Evolutionary conservation across 2,329 filamentous ascomycete genomes (phyloP).

Genomic region (Fusarium subtropicale): DNA sequence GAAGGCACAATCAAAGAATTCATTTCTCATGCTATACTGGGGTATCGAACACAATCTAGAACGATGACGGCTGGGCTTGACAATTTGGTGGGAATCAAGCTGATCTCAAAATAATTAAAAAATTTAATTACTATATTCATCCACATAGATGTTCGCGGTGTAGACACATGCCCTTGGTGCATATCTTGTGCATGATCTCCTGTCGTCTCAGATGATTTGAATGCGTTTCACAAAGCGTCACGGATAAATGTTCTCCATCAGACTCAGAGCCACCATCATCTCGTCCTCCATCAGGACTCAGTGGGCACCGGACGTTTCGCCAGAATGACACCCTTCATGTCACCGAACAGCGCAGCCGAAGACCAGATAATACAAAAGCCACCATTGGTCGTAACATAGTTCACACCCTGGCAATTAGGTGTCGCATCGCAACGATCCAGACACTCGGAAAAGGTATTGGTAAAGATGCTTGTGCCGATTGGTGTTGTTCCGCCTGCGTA

Average conservation of each 20-base stretch:
- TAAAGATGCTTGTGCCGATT: background rate
- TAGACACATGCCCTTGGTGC: too few relatives aligned
- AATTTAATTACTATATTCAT: too few relatives aligned
- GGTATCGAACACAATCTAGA: fast-evolving
- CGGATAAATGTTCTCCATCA: too few relatives aligned
- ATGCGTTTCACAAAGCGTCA: background rate
- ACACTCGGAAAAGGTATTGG: background rate
- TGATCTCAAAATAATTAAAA: fast-evolving
- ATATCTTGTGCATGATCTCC: background rate
- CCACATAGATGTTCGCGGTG: too few relatives aligned
- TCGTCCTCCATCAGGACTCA: background rate
- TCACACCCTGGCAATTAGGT: background rate
- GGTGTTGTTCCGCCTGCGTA: background rate
- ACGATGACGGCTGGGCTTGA: too few relatives aligned
- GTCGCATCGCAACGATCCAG: background rate
- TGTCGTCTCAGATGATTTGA: fast-evolving
- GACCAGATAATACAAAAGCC: background rate
- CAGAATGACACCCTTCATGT: fast-evolving
- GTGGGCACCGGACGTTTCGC: background rate
- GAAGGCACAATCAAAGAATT: fast-evolving
- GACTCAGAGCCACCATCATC: too few relatives aligned
- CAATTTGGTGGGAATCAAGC: too few relatives aligned
- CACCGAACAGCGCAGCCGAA: background rate
- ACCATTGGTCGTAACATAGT: background rate
- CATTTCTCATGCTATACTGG: background rate